These are phyloP conservation scores for Termitomyces sp. DNA, from an alignment of 768 basidiomycete species.

Conservation along the genomic window DNA sequence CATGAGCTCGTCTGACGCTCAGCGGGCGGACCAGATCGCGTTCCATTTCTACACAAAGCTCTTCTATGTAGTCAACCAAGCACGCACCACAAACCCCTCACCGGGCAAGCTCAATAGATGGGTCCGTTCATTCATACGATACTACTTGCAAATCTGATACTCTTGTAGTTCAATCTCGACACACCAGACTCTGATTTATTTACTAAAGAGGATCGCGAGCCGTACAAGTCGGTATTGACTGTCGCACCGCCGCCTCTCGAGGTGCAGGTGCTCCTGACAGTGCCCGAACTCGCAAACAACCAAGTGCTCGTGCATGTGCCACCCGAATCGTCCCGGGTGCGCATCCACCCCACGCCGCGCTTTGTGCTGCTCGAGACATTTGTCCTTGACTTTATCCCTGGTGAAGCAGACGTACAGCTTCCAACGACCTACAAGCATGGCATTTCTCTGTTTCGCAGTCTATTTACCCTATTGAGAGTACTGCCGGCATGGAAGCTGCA, in stretches of 20 bases:
- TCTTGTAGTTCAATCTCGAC: constrained; percentile 72
- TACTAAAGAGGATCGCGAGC: constrained; percentile 52
- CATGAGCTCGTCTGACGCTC: constrained; percentile 34
- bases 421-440: constrained; percentile 83
- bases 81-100: constrained; percentile 49
- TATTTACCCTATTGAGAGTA: constrained; percentile 66
- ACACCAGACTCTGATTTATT: constrained; percentile 69
- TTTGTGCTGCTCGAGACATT: constrained; percentile 72
- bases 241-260: constrained; percentile 45
- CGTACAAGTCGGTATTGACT: constrained; percentile 54
- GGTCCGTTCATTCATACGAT: constrained; percentile 40
- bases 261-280: constrained; percentile 61
- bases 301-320: constrained; percentile 67
- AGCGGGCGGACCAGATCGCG: constrained; percentile 82
- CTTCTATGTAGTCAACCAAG: constrained; percentile 66
- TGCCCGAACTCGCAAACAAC: constrained; percentile 65
- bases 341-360: constrained; percentile 63
- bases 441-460: constrained; percentile 74
- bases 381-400: constrained; percentile 41
- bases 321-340: constrained; percentile 52
- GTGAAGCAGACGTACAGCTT: constrained; percentile 46
- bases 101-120: constrained; percentile 69
- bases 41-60: constrained; percentile 82
- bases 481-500: constrained; percentile 74
- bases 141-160: background rate